These are phyloP conservation scores for Monilinia fructicola DNA, from an alignment of 2,329 filamentous ascomycete species.

Conservation along the genomic window DNA sequence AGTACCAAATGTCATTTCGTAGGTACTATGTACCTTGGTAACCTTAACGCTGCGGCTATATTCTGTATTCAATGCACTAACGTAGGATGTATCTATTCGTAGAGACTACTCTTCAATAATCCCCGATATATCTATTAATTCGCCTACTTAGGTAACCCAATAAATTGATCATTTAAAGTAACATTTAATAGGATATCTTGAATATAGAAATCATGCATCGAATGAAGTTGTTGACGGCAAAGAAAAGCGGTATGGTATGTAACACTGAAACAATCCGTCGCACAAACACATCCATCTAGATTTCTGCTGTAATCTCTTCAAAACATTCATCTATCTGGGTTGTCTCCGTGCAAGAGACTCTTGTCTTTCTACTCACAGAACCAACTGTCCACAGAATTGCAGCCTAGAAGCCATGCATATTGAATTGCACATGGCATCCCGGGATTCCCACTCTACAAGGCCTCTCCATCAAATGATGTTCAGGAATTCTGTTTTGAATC, in stretches of 20 bases:
- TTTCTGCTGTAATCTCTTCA: neutral
- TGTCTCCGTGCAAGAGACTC: neutral
- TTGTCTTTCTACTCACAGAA: neutral
- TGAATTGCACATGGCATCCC: conserved; percentile 5
- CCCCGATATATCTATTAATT: neutral
- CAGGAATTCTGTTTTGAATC: neutral
- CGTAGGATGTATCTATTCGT: conserved; percentile 1
- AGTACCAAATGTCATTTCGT: conserved; percentile 12
- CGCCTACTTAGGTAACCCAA: neutral
- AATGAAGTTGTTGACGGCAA: neutral
- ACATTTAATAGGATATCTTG: neutral
- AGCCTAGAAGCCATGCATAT: conserved; percentile 4
- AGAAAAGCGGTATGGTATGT: conserved; percentile 9
- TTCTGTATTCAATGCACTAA: neutral
- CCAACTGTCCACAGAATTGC: conserved; percentile 11
- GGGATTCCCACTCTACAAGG: neutral
- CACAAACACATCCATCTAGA: conserved; percentile 2
- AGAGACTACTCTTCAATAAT: neutral
- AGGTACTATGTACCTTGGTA: conserved; percentile 3
- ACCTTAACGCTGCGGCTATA: conserved; percentile 10
- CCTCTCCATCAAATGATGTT: neutral
- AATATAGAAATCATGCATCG: neutral
- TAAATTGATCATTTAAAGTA: neutral
- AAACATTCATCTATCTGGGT: neutral
- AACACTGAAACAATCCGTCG: conserved; percentile 2